A percentile compares a stretch with the other conserved stretches of the same genome.
These are phyloP conservation scores for Pythium phragmiticola DNA, from an alignment of 352 stramenopile genomes.

Conservation along the genomic window DNA sequence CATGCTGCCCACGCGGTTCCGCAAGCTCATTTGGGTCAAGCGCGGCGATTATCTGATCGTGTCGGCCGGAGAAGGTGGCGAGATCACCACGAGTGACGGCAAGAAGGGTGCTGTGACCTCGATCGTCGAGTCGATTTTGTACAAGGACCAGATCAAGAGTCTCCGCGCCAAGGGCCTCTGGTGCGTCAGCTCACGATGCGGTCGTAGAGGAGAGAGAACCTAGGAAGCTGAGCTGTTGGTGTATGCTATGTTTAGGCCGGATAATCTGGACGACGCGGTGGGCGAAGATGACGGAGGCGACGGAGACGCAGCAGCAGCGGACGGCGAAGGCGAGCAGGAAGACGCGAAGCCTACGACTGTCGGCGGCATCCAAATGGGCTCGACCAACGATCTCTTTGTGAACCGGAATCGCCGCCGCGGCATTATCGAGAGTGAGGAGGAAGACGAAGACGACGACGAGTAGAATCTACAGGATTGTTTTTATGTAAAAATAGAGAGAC, in stretches of 20 bases:
- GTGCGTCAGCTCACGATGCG: conserved; percentile 32
- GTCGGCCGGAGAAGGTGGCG: conserved; percentile 51
- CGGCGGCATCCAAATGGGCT: conserved; percentile 63
- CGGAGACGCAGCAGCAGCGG: conserved; percentile 4
- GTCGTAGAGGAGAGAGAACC: not conserved
- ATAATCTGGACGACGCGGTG: conserved; percentile 44
- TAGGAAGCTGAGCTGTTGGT: conserved; percentile 2
- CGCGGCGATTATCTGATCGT: conserved; percentile 97
- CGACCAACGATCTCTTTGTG: conserved; percentile 49
- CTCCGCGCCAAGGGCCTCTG: conserved; percentile 94
- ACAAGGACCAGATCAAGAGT: conserved; percentile 99
- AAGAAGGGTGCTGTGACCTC: conserved; percentile 90
- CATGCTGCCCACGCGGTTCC: conserved; percentile 97
- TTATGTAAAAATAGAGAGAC: conserved; percentile 27
- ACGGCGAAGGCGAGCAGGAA: conserved; percentile 17
- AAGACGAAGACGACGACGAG: conserved; percentile 50
- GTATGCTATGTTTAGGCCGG: conserved; percentile 39
- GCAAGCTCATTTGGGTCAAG: conserved; percentile 99
- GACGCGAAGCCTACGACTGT: conserved; percentile 21
- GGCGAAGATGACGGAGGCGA: conserved; percentile 20
- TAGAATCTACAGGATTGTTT: conserved; percentile 23
- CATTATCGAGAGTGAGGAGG: conserved; percentile 71
- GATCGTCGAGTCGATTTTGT: conserved; percentile 96
- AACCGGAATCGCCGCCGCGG: conserved; percentile 79
- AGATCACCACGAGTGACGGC: conserved; percentile 73